Evolutionary conservation across 768 basidiomycete genomes (phyloP).

Genomic region (Boletus reticulatus): DNA sequence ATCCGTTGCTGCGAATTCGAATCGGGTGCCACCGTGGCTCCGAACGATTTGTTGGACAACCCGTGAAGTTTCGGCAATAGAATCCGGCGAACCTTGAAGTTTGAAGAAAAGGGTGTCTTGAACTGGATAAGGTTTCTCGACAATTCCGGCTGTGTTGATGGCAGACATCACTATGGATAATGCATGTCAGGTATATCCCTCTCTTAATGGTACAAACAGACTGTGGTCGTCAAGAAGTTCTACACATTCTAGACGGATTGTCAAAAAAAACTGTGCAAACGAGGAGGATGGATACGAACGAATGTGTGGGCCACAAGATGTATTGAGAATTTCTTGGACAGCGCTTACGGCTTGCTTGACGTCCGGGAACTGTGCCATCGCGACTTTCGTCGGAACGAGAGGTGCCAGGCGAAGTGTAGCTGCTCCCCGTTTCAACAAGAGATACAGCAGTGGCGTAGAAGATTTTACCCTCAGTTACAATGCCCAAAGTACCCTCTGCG

Average conservation of each 20-base stretch:
- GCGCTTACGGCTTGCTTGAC: constrained; percentile 77
- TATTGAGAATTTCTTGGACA: constrained; percentile 75
- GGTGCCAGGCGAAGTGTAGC: constrained; percentile 85
- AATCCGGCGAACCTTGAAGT: constrained; percentile 71
- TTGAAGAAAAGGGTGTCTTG: constrained; percentile 89
- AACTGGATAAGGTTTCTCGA: constrained; percentile 61
- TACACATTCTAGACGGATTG: constrained; percentile 62
- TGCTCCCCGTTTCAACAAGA: constrained; percentile 25
- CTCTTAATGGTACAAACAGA: constrained; percentile 17
- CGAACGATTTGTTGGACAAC: constrained; percentile 59
- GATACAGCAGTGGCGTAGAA: neutral
- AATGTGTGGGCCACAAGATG: constrained; percentile 66
- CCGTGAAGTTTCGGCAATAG: constrained; percentile 56
- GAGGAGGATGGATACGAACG: constrained; percentile 44
- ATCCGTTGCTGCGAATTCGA: constrained; percentile 72
- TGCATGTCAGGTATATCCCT: neutral
- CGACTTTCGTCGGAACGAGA: constrained; percentile 77
- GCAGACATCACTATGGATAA: constrained; percentile 64
- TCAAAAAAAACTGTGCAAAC: neutral
- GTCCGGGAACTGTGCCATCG: constrained; percentile 82
- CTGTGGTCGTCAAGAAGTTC: constrained; percentile 82
- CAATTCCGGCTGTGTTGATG: constrained; percentile 64
- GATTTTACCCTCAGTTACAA: constrained; percentile 75
- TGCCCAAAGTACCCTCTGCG: constrained; percentile 85
- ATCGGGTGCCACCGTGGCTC: constrained; percentile 63